Base-by-base conservation (phyloP, 148 eudicot species). In the Cornus florida region DNA sequence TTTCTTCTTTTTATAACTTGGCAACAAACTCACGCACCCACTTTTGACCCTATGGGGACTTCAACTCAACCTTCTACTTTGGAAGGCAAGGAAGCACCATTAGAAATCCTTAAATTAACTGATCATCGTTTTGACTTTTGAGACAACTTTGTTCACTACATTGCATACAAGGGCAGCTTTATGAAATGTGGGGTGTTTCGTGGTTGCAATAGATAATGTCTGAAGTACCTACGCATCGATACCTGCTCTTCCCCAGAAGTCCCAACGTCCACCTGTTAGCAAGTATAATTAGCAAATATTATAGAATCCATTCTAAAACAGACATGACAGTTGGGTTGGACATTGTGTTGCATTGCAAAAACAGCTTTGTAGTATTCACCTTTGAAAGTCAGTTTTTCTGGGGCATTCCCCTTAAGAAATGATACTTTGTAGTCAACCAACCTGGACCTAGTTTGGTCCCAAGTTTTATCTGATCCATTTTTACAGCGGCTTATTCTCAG, bases 381-480 rank as follows among this genome's bases (percentile, higher is more conserved):
- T 46, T 67, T 76, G 28, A 67, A 66, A 16, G 28, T 65, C 72
- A 46, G 71, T 67, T 76, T 56, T 64, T 41, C 20, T 35, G 13
- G 6, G 70, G 31, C 72, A 76, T 46, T 76, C 35, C 46, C 59
- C 57, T 66, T 46, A 53, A 23, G 5, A 39, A 17, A 89, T 91
- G 81, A 87, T 89, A 81, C 84, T 96, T 38, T 92, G 98, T 87
- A 89, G 93, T 92, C 97, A 46, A 88, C 89, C 13, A 86, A 68
- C 73, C 71, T 96, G 78, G 92, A 92, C 84, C 82, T 93, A 67
- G 98, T 89, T 60, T 96, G 99, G 99, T 98, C 92, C 71, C 99
- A 96, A 84, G 94, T 96, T 71, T 84, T 96, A 41, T 83, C 92
- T 3, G 98, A 96, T 86, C 95, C 94, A 72, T 90, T 96, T 81